Conservation (phyloP, 805 yeast species). For the Lipomyces starkeyi region DNA sequence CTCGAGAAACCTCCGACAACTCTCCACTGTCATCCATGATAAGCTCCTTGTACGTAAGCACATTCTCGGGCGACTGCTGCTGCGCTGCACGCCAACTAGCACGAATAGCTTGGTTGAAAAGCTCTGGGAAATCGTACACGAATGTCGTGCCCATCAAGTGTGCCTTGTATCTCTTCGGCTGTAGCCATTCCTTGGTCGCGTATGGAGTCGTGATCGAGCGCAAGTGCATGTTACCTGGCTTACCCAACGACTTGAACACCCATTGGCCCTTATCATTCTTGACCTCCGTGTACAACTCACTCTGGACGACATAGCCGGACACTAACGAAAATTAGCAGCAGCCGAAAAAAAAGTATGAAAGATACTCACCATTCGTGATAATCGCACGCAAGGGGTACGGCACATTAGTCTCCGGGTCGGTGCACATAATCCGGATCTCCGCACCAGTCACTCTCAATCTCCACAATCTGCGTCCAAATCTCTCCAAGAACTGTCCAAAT, state of each 20-base stretch:
- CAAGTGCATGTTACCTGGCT: conserved; percentile 95
- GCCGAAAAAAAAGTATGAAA: background rate
- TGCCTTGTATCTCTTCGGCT: conserved; percentile 98
- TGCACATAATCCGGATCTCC: conserved; percentile 94
- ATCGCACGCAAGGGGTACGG: conserved; percentile 97
- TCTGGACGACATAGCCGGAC: conserved; percentile 95
- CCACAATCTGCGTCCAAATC: conserved; percentile 97
- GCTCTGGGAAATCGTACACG: conserved; percentile 98
- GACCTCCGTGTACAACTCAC: conserved; percentile 93
- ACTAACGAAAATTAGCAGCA: conserved; percentile 49
- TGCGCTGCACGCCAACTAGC: conserved; percentile 73
- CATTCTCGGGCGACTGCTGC: conserved; percentile 65
- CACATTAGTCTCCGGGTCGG: conserved; percentile 83
- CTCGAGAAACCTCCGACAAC: conserved; percentile 88
- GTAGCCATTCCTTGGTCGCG: conserved; percentile 96
- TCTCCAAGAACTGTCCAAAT: conserved; percentile 94
- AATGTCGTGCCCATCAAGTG: conserved; percentile 98
- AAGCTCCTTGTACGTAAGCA: conserved; percentile 80
- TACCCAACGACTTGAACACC: conserved; percentile 93
- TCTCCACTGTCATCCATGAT: conserved; percentile 80
- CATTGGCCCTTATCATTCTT: conserved; percentile 92
- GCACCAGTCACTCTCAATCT: conserved; percentile 96
- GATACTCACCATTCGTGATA: conserved; percentile 68
- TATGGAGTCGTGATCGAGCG: conserved; percentile 95
- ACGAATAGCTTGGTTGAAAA: conserved; percentile 89